phyloP scores from a whole-genome alignment of 805 yeast genomes.

The Komagataella phaffii region DNA sequence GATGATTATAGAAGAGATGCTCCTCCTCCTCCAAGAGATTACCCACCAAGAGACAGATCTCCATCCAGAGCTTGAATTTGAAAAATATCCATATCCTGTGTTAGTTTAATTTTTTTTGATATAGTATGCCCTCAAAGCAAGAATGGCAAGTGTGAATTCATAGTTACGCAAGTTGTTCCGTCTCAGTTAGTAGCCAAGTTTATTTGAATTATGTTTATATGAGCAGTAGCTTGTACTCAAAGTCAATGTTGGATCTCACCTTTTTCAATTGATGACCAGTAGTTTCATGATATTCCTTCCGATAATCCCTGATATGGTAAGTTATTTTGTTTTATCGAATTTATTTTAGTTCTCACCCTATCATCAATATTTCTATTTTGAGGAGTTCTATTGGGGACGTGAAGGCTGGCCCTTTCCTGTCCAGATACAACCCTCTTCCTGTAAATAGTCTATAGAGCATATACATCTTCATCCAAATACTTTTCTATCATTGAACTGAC shows the following conservation, averaged over 20 bases:
- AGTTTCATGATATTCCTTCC: neutral
- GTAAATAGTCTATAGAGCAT: neutral
- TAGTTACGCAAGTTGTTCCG: neutral
- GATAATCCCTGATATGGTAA: neutral
- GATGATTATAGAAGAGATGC: conserved; percentile 12
- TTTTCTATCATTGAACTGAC: neutral
- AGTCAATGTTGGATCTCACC: neutral
- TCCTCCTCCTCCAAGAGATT: conserved; percentile 12
- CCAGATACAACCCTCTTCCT: neutral
- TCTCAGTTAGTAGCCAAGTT: neutral
- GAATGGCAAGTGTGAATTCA: neutral
- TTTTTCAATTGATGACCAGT: neutral
- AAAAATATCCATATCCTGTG: neutral
- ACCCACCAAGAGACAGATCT: conserved; percentile 58
- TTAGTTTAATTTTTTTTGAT: neutral
- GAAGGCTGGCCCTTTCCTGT: neutral
- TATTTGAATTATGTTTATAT: neutral
- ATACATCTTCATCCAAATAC: neutral
- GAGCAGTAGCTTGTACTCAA: neutral
- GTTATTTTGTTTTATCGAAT: neutral
- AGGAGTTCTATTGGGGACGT: neutral
- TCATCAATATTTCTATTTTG: neutral
- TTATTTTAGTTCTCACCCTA: neutral
- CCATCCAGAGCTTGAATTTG: conserved; percentile 50
- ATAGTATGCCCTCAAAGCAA: neutral